A percentile compares a stretch with the other conserved stretches of the same genome.
These are phyloP conservation scores for Phytophthora nicotianae DNA, from an alignment of 352 stramenopile species.

Conservation along the genomic window DNA sequence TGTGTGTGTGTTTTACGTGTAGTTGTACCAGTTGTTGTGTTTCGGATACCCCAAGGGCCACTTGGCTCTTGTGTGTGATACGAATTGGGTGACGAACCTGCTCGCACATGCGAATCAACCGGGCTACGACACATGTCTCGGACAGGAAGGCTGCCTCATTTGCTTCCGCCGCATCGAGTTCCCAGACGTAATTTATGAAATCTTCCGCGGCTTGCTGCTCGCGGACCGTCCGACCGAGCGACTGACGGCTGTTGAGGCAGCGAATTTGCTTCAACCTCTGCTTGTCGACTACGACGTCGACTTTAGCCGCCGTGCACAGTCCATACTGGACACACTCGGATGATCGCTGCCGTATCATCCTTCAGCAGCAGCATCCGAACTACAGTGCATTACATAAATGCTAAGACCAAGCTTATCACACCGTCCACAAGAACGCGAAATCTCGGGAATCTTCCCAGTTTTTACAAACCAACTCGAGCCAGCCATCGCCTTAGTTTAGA, in stretches of 20 bases:
- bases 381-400: constrained; percentile 13
- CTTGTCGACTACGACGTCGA: constrained; percentile 66
- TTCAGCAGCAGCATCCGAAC: background rate
- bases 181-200: constrained; percentile 75
- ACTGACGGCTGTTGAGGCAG: constrained; percentile 60
- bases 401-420: background rate
- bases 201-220: constrained; percentile 68
- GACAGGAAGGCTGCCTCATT: constrained; percentile 75
- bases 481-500: too few relatives aligned
- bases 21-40: constrained; percentile 85
- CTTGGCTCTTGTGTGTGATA: constrained; percentile 72
- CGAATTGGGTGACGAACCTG: constrained; percentile 76
- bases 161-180: constrained; percentile 82
- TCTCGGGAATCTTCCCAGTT: too few relatives aligned
- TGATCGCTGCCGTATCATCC: constrained; percentile 14
- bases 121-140: constrained; percentile 47
- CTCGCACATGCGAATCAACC: constrained; percentile 57
- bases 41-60: constrained; percentile 85
- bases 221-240: constrained; percentile 52
- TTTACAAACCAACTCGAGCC: background rate
- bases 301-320: constrained; percentile 51
- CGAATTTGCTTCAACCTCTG: constrained; percentile 58
- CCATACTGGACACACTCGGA: constrained; percentile 52
- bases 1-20: constrained; percentile 17
- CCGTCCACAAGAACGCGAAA: background rate